A percentile compares a stretch with the other conserved stretches of the same genome.
phyloP scores from a whole-genome alignment of 306 rosid species.

The Betula pendula region DNA sequence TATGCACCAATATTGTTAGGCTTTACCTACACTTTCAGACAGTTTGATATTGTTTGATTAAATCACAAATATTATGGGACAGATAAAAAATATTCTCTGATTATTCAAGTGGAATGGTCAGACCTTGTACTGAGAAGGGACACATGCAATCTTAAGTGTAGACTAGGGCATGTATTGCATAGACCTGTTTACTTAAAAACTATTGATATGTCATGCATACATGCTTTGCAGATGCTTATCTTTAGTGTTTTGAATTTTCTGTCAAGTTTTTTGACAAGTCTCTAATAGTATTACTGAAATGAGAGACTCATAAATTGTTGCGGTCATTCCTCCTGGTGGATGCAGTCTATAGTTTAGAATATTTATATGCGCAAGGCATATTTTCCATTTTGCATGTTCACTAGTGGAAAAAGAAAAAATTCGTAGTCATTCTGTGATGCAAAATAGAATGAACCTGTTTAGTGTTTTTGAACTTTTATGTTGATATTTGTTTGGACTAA shows the following conservation, averaged over 20 bases:
- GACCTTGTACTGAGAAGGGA: background rate
- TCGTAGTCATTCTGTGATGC: background rate
- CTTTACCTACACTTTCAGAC: background rate
- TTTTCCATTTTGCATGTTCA: background rate
- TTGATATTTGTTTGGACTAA: constrained; percentile 14
- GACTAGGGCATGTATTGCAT: background rate
- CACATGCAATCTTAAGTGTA: background rate
- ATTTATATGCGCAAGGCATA: background rate
- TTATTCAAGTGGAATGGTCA: background rate
- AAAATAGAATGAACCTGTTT: background rate
- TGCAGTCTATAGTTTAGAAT: background rate
- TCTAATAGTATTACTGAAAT: background rate
- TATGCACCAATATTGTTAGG: background rate
- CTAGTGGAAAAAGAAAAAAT: background rate
- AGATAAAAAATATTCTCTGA: background rate
- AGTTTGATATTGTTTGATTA: background rate
- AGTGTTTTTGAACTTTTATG: background rate
- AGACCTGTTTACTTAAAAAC: background rate
- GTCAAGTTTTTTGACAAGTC: background rate
- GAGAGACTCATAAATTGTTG: background rate
- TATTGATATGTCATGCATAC: background rate
- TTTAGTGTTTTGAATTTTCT: constrained; percentile 12
- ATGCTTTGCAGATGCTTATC: background rate
- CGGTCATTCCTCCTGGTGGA: background rate
- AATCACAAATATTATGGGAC: background rate